Conservation (phyloP, 2,329 filamentous ascomycete species). For the Triangularia setosa region DNA sequence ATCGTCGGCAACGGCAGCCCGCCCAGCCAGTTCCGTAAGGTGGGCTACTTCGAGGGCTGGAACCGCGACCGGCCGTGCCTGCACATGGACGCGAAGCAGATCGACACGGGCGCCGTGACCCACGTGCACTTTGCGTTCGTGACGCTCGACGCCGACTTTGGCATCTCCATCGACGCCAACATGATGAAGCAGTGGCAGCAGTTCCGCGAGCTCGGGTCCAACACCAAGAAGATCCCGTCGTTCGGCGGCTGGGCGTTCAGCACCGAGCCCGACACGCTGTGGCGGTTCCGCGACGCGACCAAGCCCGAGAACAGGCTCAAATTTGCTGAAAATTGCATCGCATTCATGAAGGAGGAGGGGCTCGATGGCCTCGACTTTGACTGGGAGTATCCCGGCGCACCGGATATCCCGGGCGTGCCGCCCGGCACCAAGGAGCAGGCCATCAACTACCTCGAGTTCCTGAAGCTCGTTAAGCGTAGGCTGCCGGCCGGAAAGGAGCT, state of each 20-base stretch:
- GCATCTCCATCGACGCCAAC: constrained; percentile 14
- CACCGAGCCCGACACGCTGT: constrained; percentile 9
- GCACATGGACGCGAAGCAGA: not conserved
- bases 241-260: constrained; percentile 14
- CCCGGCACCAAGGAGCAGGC: constrained; percentile 24
- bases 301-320: not conserved
- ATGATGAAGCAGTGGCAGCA: constrained; percentile 30
- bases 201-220: not conserved
- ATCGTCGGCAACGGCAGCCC: constrained; percentile 27
- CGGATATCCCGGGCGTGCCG: not conserved
- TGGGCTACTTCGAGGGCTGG: constrained; percentile 37
- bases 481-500: not conserved
- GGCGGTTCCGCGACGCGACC: not conserved
- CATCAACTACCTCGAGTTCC: constrained; percentile 15
- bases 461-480: not conserved
- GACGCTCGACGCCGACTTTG: constrained; percentile 1
- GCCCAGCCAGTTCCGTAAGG: constrained; percentile 12
- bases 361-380: constrained; percentile 9
- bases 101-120: not conserved
- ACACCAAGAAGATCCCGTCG: constrained; percentile 27
- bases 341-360: not conserved
- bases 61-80: constrained; percentile 30
- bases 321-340: not conserved
- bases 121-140: not conserved
- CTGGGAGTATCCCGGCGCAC: constrained; percentile 10